Conservation (phyloP, 2,329 filamentous ascomycete genomes). For the Cladophialophora psammophila region DNA sequence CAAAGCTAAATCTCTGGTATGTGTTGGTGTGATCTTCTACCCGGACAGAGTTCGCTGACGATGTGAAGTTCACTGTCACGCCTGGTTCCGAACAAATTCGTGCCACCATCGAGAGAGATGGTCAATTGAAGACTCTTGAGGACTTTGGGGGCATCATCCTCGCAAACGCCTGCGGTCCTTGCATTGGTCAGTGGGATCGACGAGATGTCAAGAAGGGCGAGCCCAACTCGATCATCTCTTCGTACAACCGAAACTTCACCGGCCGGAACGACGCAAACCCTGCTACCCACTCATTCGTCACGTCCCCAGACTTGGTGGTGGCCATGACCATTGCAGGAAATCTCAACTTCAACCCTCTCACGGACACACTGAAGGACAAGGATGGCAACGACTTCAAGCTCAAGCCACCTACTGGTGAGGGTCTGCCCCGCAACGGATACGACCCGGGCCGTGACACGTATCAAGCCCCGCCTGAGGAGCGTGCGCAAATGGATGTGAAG, state of each 20-base stretch:
- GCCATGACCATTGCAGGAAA: constrained; percentile 83
- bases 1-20: constrained; percentile 80
- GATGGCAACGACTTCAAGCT: constrained; percentile 96
- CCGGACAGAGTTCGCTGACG: constrained; percentile 1
- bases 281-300: constrained; percentile 90
- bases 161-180: constrained; percentile 92
- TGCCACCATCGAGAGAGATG: constrained; percentile 88
- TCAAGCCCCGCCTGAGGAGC: constrained; percentile 88
- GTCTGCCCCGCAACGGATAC: constrained; percentile 82
- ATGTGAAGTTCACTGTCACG: constrained; percentile 78
- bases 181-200: constrained; percentile 94
- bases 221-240: constrained; percentile 95
- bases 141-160: constrained; percentile 94
- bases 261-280: constrained; percentile 97
- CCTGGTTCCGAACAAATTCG: constrained; percentile 97
- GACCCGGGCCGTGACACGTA: constrained; percentile 93
- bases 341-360: constrained; percentile 93
- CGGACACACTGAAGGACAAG: constrained; percentile 90
- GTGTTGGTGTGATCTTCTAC: background rate
- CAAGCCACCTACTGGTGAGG: constrained; percentile 77
- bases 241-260: constrained; percentile 99
- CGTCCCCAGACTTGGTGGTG: constrained; percentile 87
- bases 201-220: constrained; percentile 92
- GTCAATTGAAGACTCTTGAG: constrained; percentile 92
- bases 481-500: constrained; percentile 73